Evolutionary conservation across 2,329 filamentous ascomycete species (phyloP).

Genomic region (Fusarium pseudograminearum): DNA sequence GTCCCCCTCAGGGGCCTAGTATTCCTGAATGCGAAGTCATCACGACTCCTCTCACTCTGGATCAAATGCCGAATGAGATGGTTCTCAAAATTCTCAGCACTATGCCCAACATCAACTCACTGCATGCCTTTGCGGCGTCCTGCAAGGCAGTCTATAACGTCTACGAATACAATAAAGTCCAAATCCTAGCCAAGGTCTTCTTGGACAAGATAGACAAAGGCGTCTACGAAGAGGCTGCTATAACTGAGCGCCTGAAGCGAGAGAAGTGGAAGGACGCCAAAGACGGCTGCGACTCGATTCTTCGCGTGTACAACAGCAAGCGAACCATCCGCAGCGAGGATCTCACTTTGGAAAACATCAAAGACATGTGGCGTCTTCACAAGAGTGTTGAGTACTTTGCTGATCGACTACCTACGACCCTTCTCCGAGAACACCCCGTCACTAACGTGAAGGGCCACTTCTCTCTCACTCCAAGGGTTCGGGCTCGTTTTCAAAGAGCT

Average conservation of each 20-base stretch:
- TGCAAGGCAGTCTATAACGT: constrained; percentile 9
- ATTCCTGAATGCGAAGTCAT: not conserved
- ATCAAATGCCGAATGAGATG: not conserved
- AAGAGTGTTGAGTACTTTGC: constrained; percentile 13
- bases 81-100: constrained; percentile 8
- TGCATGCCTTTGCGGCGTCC: not conserved
- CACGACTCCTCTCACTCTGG: not conserved
- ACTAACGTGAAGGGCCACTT: not conserved
- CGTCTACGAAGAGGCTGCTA: constrained; percentile 11
- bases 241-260: not conserved
- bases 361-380: constrained; percentile 17
- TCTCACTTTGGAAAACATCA: constrained; percentile 4
- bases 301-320: not conserved
- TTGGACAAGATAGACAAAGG: constrained; percentile 25
- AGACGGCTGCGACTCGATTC: constrained; percentile 1
- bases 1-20: not conserved
- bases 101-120: not conserved
- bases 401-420: not conserved
- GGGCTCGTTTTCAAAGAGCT: constrained; percentile 11
- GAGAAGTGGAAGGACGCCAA: constrained; percentile 10
- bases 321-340: not conserved
- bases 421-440: not conserved
- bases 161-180: not conserved
- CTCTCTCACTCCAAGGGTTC: constrained; percentile 4
- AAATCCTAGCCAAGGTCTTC: constrained; percentile 13